Base-by-base conservation (phyloP, 345 rosid genomes). In the Punica granatum region DNA sequence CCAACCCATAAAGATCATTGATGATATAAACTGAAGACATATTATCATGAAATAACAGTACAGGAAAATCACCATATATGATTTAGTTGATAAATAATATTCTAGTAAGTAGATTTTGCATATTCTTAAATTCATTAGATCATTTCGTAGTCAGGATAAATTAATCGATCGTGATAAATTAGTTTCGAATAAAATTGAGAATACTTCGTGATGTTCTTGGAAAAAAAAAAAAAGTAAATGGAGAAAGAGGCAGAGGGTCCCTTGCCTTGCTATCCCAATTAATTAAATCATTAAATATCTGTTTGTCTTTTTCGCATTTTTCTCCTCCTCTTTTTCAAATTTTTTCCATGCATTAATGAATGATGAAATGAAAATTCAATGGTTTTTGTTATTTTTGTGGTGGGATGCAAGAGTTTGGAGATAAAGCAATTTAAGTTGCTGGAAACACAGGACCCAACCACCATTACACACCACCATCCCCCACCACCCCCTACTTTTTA, bases 341-440 rank as follows among this genome's bases (percentile, higher is more conserved):
- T 30, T 71, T 73, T 43, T 32, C 12, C 25, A 43, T 59, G 39
- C n/a, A 37, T 32, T 41, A 44, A 58, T 36, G 39, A 37, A 37
- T 37, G 11, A 37, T 37, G 11, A 11, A 37, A 11, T 37, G 30
- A 44, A 44, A 53, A 53, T 53, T n/a, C 30, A 23, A 43, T 48
- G 23, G 30, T 61, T 26, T 5, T 25, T 25, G 25, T 35, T 41
- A 48, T 82, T 73, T 76, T 58, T 72, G 81, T 82, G 84, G 82
- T 80, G 75, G 80, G 82, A 80, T 70, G 77, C 44, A 36, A 61
- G 74, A 63, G 78, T 76, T 76, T 65, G 74, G 78, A 78, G 87
- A 86, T 84, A 87, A 83, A 81, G 86, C 85, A 81, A 81, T 78
- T 82, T 19, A 79, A 81, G 77, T 70, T 65, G 74, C 74, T 1